Evolutionary conservation across 352 stramenopile species (phyloP), one percentile per base, ranked within the genome.

Genomic region (Pythium rhizo-oryzae): DNA sequence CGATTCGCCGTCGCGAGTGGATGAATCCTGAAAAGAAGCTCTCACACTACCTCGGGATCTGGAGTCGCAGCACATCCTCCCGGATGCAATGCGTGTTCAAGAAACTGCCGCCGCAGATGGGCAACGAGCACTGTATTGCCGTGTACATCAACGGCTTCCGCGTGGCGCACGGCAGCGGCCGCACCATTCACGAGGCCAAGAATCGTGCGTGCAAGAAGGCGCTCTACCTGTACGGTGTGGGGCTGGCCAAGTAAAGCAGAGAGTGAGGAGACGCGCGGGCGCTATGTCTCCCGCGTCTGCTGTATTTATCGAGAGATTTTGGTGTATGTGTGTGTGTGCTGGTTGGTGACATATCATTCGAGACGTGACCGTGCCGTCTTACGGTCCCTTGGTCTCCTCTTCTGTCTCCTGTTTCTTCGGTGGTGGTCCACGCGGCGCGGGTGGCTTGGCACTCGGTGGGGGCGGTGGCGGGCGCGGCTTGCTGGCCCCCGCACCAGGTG

Each of bases 1-100:
- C 83, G 16, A 93, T 96, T 57, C 78, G 70, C 15, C 76, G 84
- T 16, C 86, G 88, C n/a, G 79, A 94, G 65, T 94, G 86, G 86
- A 91, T 95, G 82, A 91, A 87, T 33, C 79, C 86, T 8, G 82
- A 80, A 35, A 92, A 93, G 59, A 75, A 89, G 23, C 81, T 96
- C 2, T 58, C 57, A 7, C 79, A 93, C 41, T 87, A 94, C 61
- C 58, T 94, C 6, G 62, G 47, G 21, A 74, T 88, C 7, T 94
- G 86, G 86, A 76, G 75, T 33, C 65, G 67, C 21, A 71, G 67
- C 1, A 74, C 68, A 13, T 15, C 19, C 15, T 54, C 49, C 8
- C 56, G 63, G 24, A 81, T 90, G 46, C 37, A 70, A 19, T 90
- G 77, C 57, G 73, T 76, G 57, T 92, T 94, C 60, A 82, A 80